Base-by-base conservation (phyloP, 2,329 filamentous ascomycete genomes). In the Pseudogymnoascus verrucosus region DNA sequence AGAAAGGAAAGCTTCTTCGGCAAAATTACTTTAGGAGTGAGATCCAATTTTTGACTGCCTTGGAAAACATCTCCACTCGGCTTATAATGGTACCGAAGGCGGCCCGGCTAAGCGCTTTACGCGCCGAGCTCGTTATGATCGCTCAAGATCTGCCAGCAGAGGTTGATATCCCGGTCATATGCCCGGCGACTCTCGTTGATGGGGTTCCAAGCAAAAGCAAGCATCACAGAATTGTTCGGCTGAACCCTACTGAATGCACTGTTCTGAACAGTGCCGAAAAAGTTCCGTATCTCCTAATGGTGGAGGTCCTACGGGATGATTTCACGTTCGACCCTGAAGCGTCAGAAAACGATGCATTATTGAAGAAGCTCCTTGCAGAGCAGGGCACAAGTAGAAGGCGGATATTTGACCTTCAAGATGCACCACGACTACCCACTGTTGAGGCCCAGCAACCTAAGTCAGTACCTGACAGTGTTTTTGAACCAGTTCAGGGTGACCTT, bases 261-360 rank as follows among this genome's bases (percentile, higher is more conserved):
- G 91, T 93, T 63, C 77, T 95, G 61, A 95, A 95, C 75, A 95
- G 90, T 73, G 90, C 90, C 4, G 90, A 95, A 74, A 89, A 92
- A 72, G 90, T 95, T 51, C 90, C 90, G 0, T 95, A 92, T 75
- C 76, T 95, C 60, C 80, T 95, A 28, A 93, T 95, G 89, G 85
- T 93, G 2, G 90, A 95, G 72, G 87, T 95, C 21, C 76, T 95
- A 59, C 80, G 88, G 23, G 90, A 93, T 68, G 90, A 95, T 70
- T 93, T 95, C 71, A 87, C 88, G 36, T 95, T 95, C 69, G 87
- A 93, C 69, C 89, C 90, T 0, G 85, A 89, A 34, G 88, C 86
- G 0, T 79, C 83, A 28, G 88, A 91, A 67, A 95, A 95, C 69
- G 82, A 89, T 71, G 80, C 84, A 62, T 76, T 95, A 21, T 74